phyloP scores from a whole-genome alignment of 1,284 basidiomycete species.

The Coriolopsis trogii region DNA sequence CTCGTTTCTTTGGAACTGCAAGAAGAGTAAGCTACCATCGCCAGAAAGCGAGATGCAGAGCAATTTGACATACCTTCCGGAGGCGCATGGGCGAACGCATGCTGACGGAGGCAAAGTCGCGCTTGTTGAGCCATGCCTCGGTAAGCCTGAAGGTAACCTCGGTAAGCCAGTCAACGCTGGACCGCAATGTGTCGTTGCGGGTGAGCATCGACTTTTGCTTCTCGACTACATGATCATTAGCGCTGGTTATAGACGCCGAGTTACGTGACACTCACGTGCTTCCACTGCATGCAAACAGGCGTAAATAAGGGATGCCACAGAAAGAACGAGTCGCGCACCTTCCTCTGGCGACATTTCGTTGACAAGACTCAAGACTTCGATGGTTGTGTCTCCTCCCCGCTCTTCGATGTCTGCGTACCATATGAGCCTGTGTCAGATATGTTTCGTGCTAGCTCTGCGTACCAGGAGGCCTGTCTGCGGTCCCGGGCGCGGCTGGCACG shows the following conservation, averaged over 20 bases:
- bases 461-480: slow-evolving; percentile 45
- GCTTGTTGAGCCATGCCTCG: slow-evolving; percentile 57
- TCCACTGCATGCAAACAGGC: slow-evolving; percentile 18
- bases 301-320: slow-evolving; percentile 15
- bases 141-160: slow-evolving; percentile 72
- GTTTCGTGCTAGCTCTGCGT: slow-evolving; percentile 4
- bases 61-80: slow-evolving; percentile 60
- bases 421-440: background rate
- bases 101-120: slow-evolving; percentile 58
- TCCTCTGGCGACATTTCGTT: slow-evolving; percentile 64
- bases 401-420: slow-evolving; percentile 43
- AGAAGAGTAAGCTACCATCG: slow-evolving; percentile 4
- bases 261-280: slow-evolving; percentile 27
- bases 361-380: slow-evolving; percentile 70
- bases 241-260: background rate
- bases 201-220: slow-evolving; percentile 56
- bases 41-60: too few species aligned
- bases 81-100: slow-evolving; percentile 59
- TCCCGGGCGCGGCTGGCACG: slow-evolving; percentile 53
- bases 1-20: slow-evolving; percentile 76
- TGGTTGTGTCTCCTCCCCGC: slow-evolving; percentile 74
- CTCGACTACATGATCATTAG: slow-evolving; percentile 51
- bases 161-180: slow-evolving; percentile 77
- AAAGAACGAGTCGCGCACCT: slow-evolving; percentile 44
- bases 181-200: slow-evolving; percentile 48